phyloP scores from a whole-genome alignment of 2,329 filamentous ascomycete genomes.

The Incumbomyces delicatus region DNA sequence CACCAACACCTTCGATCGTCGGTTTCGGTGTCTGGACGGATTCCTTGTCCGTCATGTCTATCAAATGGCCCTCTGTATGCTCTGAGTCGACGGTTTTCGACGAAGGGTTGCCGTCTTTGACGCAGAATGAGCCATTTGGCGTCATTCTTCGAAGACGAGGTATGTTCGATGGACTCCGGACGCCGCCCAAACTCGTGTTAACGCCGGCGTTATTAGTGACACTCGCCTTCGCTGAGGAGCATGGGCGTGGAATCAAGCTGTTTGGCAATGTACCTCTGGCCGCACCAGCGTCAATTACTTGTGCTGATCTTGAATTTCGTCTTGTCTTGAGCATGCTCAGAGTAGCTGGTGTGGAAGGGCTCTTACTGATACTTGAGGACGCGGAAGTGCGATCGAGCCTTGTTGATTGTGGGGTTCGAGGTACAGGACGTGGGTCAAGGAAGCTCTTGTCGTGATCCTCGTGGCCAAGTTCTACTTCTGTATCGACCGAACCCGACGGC shows the following conservation, averaged over 20 bases:
- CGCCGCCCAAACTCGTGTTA: too few species aligned
- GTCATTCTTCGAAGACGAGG: too few species aligned
- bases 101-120: too few species aligned
- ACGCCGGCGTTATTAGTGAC: neutral
- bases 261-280: neutral
- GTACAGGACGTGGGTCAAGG: constrained; percentile 1
- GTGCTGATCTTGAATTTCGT: neutral
- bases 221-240: neutral
- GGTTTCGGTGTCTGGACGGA: too few species aligned
- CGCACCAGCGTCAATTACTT: neutral
- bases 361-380: neutral
- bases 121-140: too few species aligned
- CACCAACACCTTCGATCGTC: too few species aligned
- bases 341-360: neutral
- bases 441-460: neutral
- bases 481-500: too few species aligned
- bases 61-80: too few species aligned
- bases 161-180: too few species aligned
- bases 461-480: too few species aligned
- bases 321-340: neutral
- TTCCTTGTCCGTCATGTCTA: too few species aligned
- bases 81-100: too few species aligned
- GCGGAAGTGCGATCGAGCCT: neutral
- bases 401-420: neutral
- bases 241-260: neutral